Evolutionary conservation across 495 filamentous ascomycete species (phyloP).

Genomic region (Extremus antarcticus): DNA sequence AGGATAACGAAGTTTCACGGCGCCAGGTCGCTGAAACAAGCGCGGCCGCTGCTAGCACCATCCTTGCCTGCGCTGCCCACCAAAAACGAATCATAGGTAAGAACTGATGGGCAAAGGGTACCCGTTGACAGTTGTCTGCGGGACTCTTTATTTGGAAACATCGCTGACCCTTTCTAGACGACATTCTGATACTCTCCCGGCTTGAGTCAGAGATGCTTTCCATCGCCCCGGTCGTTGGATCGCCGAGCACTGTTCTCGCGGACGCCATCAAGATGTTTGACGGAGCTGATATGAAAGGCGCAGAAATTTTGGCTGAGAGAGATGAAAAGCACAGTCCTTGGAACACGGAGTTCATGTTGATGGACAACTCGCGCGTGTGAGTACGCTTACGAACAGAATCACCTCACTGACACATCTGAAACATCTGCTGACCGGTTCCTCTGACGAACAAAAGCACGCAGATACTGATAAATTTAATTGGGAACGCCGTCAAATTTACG

Average conservation of each 20-base stretch:
- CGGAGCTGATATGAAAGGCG: constrained; percentile 8
- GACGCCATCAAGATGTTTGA: constrained; percentile 23
- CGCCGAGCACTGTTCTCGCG: constrained; percentile 11
- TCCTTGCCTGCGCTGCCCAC: constrained; percentile 22
- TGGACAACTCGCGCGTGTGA: constrained; percentile 22
- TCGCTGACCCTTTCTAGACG: no score
- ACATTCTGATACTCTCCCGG: constrained; percentile 25
- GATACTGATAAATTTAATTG: constrained; percentile 57
- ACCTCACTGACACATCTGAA: neutral
- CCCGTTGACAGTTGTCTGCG: no score
- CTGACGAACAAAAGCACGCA: constrained; percentile 5
- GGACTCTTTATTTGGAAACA: no score
- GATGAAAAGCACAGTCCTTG: constrained; percentile 12
- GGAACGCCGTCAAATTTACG: constrained; percentile 76
- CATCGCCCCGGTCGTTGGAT: constrained; percentile 18
- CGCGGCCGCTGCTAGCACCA: constrained; percentile 21
- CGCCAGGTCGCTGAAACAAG: constrained; percentile 5
- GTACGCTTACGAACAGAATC: neutral
- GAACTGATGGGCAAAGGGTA: no score
- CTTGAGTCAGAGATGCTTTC: constrained; percentile 23
- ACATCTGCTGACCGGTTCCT: neutral
- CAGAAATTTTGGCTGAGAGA: constrained; percentile 1
- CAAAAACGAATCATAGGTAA: constrained; percentile 24
- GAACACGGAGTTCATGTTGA: constrained; percentile 14
- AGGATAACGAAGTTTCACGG: neutral